Evolutionary conservation across 2,329 filamentous ascomycete genomes (phyloP).

Genomic region (Dryadomyces quercus-mongolicae): DNA sequence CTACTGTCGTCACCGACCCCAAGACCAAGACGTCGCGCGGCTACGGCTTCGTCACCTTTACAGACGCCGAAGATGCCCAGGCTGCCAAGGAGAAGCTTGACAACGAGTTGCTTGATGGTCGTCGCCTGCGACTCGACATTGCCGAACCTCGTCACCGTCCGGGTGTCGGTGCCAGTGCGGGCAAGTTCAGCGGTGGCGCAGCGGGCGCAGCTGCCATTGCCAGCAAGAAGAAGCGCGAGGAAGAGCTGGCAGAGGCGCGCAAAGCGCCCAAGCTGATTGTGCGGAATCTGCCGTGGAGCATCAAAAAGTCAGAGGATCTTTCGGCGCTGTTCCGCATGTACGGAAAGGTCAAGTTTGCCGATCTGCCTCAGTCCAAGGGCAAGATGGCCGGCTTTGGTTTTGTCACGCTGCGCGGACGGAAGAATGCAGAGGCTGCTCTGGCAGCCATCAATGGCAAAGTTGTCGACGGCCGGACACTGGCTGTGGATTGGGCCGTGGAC

Average conservation of each 20-base stretch:
- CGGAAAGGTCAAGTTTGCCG: conserved; percentile 82
- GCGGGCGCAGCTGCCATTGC: conserved; percentile 22
- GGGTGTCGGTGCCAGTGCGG: conserved; percentile 26
- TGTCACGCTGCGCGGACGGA: conserved; percentile 72
- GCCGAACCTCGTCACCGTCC: conserved; percentile 74
- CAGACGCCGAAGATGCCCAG: conserved; percentile 80
- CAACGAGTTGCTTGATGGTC: conserved; percentile 64
- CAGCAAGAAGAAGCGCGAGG: conserved; percentile 41
- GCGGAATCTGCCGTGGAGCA: conserved; percentile 89
- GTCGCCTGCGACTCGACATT: conserved; percentile 74
- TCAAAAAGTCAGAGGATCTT: conserved; percentile 77
- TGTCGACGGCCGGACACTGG: conserved; percentile 75
- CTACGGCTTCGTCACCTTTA: conserved; percentile 94
- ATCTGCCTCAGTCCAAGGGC: conserved; percentile 66
- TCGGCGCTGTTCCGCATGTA: conserved; percentile 70
- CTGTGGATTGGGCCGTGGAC: conserved; percentile 95
- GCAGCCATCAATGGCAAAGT: conserved; percentile 78
- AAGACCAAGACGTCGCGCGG: conserved; percentile 79
- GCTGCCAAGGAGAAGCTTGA: conserved; percentile 73
- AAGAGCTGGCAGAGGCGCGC: conserved; percentile 46
- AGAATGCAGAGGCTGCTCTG: conserved; percentile 85
- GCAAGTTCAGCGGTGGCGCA: not conserved
- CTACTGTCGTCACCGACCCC: conserved; percentile 79
- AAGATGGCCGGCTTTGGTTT: conserved; percentile 86
- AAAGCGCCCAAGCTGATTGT: conserved; percentile 71